Evolutionary conservation across 495 filamentous ascomycete genomes (phyloP), one percentile per base, ranked within the genome.

Genomic region (Aspergillus wentii): DNA sequence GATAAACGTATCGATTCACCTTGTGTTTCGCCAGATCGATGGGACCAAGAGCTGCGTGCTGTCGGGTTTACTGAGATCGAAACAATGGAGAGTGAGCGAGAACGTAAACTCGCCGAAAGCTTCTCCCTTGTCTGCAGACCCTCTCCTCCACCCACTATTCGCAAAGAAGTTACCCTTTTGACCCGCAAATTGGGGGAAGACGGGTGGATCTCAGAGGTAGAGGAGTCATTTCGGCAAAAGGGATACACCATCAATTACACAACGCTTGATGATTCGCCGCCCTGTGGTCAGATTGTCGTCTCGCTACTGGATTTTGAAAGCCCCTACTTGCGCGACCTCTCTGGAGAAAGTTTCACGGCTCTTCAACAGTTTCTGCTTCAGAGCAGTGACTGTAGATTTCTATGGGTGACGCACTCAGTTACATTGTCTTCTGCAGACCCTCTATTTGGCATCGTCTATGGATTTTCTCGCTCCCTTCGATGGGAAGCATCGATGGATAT

Each of bases 351-450:
- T 0, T 55, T 56, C 18, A 14, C 16, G 0, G 11, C 8, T 2
- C 57, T 68, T 32, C 40, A 56, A 31, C 13, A 27, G 5, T n/a
- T n/a, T n/a, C n/a, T 54, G 33, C 8, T 20, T 48, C 8, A 21
- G 26, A n/a, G 31, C 30, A 14, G 22, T 15, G 11, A 30, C 27
- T 14, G 14, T 30, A 29, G 30, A 2, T 8, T 63, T 10, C 23
- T 76, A 0, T 76, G 72, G 74, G 13, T 75, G 8, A 74, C 70
- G 3, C 34, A 31, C 0, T 28, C 51, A 1, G 31, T 45, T 8
- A 66, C 74, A 33, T 41, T 56, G 2, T 15, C 34, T 1, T 69
- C 64, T 29, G 11, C 29, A 0, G 58, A 74, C 23, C 72, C 74
- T 0, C 19, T 51, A 3, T 69, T 54, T 40, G 51, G 36, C 0